These are phyloP conservation scores for Diplodia scrobiculata DNA, from an alignment of 2,329 filamentous ascomycete species.

Conservation along the genomic window DNA sequence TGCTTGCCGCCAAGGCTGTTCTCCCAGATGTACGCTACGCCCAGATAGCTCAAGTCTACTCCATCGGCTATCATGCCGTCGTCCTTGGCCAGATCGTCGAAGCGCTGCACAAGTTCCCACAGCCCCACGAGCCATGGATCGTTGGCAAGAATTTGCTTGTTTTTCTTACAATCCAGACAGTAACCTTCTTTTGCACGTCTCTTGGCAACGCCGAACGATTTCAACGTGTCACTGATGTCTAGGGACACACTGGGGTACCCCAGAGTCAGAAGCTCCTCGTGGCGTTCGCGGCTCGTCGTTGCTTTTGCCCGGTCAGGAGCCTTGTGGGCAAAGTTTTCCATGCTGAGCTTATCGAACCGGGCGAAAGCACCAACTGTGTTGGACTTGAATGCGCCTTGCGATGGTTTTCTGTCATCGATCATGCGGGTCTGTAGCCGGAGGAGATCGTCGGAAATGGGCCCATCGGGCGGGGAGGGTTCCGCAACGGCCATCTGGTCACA, in stretches of 20 bases:
- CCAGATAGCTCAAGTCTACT: conserved; percentile 74
- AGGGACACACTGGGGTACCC: conserved; percentile 42
- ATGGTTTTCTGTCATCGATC: background rate
- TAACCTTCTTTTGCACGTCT: conserved; percentile 61
- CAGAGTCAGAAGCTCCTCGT: conserved; percentile 43
- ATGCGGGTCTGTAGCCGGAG: conserved; percentile 32
- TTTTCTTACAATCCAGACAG: conserved; percentile 62
- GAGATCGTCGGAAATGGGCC: conserved; percentile 42
- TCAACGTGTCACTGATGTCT: conserved; percentile 41
- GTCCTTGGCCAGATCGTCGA: conserved; percentile 63
- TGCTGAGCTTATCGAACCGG: conserved; percentile 39
- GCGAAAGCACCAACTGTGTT: conserved; percentile 26
- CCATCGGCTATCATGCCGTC: conserved; percentile 70
- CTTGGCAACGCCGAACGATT: conserved; percentile 48
- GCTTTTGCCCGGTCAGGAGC: conserved; percentile 37
- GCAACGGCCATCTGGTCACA: conserved; percentile 40
- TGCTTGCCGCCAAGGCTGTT: conserved; percentile 62
- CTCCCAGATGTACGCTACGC: conserved; percentile 71
- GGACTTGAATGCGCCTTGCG: conserved; percentile 5
- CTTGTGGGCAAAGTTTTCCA: conserved; percentile 40
- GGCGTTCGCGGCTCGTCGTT: conserved; percentile 41
- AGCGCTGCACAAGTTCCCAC: conserved; percentile 76
- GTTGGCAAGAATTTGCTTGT: conserved; percentile 67
- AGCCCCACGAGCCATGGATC: conserved; percentile 74
- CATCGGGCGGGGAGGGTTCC: conserved; percentile 38